These are phyloP conservation scores for Tolypocladium ophioglossoides DNA, from an alignment of 2,329 filamentous ascomycete species.

Conservation along the genomic window DNA sequence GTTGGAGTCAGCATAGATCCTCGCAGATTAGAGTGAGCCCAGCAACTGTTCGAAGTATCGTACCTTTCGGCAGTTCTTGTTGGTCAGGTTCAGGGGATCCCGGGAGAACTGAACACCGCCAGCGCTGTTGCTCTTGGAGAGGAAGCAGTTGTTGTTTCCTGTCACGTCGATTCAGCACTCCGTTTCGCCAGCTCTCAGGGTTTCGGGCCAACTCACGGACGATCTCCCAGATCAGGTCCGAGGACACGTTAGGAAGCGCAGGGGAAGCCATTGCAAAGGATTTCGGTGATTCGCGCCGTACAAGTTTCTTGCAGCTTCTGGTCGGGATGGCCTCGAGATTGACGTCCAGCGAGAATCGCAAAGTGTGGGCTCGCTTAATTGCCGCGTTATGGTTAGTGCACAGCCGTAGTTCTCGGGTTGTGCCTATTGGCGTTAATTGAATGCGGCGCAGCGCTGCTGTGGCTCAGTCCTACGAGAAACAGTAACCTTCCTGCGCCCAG, in stretches of 20 bases:
- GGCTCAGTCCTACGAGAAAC: neutral
- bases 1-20: slow-evolving; percentile 21
- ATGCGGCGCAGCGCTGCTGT: slow-evolving; percentile 4
- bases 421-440: slow-evolving; percentile 11
- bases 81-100: slow-evolving; percentile 87
- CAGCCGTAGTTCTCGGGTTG: slow-evolving; percentile 3
- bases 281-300: slow-evolving; percentile 19
- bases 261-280: slow-evolving; percentile 43
- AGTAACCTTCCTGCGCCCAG: too few relatives aligned
- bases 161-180: slow-evolving; percentile 6
- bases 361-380: slow-evolving; percentile 33
- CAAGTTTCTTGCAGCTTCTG: slow-evolving; percentile 1
- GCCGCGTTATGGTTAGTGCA: slow-evolving; percentile 17
- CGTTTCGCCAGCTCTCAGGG: neutral
- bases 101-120: slow-evolving; percentile 86
- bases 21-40: neutral
- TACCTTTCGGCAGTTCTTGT: slow-evolving; percentile 89
- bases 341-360: slow-evolving; percentile 10
- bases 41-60: neutral
- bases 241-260: slow-evolving; percentile 64
- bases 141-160: slow-evolving; percentile 84
- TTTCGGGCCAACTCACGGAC: slow-evolving; percentile 62
- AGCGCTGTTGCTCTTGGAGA: slow-evolving; percentile 76
- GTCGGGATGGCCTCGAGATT: slow-evolving; percentile 11
- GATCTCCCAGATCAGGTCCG: slow-evolving; percentile 91